Base-by-base conservation (phyloP, 2,329 filamentous ascomycete species). In the Coccinonectria pachysandricola region DNA sequence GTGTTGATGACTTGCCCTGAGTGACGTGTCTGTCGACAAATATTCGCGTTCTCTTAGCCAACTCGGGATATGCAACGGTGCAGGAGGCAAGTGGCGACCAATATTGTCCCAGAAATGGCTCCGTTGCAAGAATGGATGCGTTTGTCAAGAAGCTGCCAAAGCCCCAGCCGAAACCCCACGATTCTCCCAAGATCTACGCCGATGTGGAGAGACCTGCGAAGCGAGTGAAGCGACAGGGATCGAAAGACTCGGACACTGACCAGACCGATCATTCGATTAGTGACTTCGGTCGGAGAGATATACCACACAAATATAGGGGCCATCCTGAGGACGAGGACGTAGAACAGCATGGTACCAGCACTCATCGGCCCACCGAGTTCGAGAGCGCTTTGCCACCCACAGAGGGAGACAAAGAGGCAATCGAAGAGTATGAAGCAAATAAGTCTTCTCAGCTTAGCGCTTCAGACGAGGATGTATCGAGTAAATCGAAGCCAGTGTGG, bases 341-440 rank as follows among this genome's bases (percentile, higher is more conserved):
- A 8, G 29, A 41, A 11, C 21, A 21, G 15, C 12, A 30, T 10
- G 39, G 31, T n/a, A n/a, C n/a, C n/a, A 32, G 34, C 11, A 22
- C 35, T 7, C 33, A 43, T 19, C 35, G 28, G 18, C 31, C 39
- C 21, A 56, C 53, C 2, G 55, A 51, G 4, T 41, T 57, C n/a
- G 60, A 57, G 41, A 53, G 65, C 35, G 77, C 77, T 5, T 58
- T 93, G 5, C 82, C 83, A 9, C 63, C 67, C 1, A 62, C 88
- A 2, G 61, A 71, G 37, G 70, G 69, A 3, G 77, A 80, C 36
- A 65, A 77, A 40, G 68, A 80, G 32, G 81, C 84, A 3, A 82
- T 93, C 32, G 68, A 80, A 35, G 74, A 83, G 37, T 94, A 94
- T 45, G 82, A 93, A 53, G 62, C 65, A 3, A 75, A 76, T 37